Base-by-base conservation (phyloP, 306 rosid species). In the Cajanus cajan region DNA sequence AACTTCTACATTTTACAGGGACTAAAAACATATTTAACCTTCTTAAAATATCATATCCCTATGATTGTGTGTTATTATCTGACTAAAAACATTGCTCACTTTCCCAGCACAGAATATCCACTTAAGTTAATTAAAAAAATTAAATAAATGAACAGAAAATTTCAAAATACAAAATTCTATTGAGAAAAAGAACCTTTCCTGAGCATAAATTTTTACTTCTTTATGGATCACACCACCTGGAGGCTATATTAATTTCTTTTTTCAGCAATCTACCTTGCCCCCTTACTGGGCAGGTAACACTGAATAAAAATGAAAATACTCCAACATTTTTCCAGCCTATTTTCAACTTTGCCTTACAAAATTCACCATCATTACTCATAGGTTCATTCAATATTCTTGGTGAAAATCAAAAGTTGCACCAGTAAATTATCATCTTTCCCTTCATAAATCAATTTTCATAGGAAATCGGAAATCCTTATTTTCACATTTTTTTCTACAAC, bases 401-500 rank as follows among this genome's bases (percentile, higher is more conserved):
- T 21, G 16, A 51, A 62, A 51, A 48, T 21, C 7, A 19, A 36
- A 78, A 68, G 21, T 54, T 18, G 21, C 34, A 40, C 36, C 55
- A 39, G 45, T 25, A 40, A 78, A 40, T 11, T 41, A 31, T 68
- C 58, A 40, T 33, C 45, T 19, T 24, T 21, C 16, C 21, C 15
- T 13, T 55, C 59, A 58, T 54, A 44, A 31, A 68, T 55, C 16
- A 68, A 44, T 18, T 33, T 28, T 44, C 33, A 15, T 54, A 47
- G 68, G 78, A 41, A 48, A 67, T 25, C 15, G 68, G 78, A 31
- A 59, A 67, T 25, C 19, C 21, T 62, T 15, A 39, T 25, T 64
- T 74, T 67, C 16, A 73, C 19, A 52, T 8, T 21, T 65, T 45
- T 43, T 68, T 37, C 81, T 33, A 39, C 73, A 25, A n/a, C 71